These are phyloP conservation scores for Akebia trifoliata DNA, from an alignment of 164 flowering plant species.

Conservation along the genomic window DNA sequence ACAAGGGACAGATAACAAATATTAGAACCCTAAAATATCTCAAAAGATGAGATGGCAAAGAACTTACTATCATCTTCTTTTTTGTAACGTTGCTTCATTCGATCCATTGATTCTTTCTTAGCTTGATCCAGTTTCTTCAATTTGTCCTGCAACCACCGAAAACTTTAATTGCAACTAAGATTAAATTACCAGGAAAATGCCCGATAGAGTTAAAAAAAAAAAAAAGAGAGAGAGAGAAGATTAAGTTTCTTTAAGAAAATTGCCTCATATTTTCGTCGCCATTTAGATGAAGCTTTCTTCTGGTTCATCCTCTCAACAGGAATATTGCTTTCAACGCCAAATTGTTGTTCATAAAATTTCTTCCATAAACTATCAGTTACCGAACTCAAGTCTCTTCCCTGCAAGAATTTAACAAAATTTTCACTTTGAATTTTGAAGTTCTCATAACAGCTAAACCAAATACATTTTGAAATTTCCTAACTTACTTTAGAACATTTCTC, in stretches of 20 bases:
- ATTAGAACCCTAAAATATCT: not conserved
- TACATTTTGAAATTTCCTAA: too few relatives aligned
- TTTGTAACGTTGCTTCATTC: conserved; percentile 47
- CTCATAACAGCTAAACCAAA: too few relatives aligned
- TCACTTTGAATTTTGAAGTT: too few relatives aligned
- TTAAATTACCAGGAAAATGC: too few relatives aligned
- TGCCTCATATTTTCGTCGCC: conserved; percentile 77
- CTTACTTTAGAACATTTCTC: conserved; percentile 69
- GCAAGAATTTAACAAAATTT: conserved; percentile 10
- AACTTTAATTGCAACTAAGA: too few relatives aligned
- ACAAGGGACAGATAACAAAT: not conserved
- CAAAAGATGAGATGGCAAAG: conserved; percentile 9
- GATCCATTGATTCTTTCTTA: conserved; percentile 39
- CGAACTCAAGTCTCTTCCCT: conserved; percentile 83
- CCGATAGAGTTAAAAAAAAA: too few relatives aligned
- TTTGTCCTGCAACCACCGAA: conserved; percentile 50
- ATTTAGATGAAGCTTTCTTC: conserved; percentile 39
- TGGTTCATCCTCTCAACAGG: conserved; percentile 49
- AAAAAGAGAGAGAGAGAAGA: not conserved
- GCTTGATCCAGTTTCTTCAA: conserved; percentile 45
- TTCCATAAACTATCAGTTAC: conserved; percentile 76
- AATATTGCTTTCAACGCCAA: conserved; percentile 35
- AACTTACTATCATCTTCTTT: conserved; percentile 62
- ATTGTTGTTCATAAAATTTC: conserved; percentile 49
- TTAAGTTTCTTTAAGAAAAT: not conserved